Evolutionary conservation across 1,284 basidiomycete genomes (phyloP), one percentile per base, ranked within the genome.

Genomic region (Ceratobasidium sp.): DNA sequence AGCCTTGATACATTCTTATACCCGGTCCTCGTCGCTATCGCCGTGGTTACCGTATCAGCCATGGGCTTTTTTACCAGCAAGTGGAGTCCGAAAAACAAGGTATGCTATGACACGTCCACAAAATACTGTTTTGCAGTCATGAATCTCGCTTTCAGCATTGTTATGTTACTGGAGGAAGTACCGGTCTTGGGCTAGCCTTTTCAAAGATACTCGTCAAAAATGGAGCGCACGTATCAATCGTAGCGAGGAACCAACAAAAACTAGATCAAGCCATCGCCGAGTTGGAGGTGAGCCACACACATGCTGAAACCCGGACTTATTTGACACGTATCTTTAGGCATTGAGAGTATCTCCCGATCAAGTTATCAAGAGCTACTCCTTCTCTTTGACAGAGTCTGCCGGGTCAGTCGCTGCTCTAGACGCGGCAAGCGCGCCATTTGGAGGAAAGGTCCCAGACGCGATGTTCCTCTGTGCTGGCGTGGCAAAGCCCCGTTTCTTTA

Each of bases 221-320:
- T 64, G 93, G 93, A 1, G 91, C 92, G 0, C 82, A 92, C 76
- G 88, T 96, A 2, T 90, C 90, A 1, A 90, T 96, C 71, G 89
- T 94, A 35, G 92, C 92, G 47, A 82, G 92, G 29, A 85, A 88
- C 73, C 80, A 86, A 72, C 78, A 80, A 50, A 88, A 86, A 71
- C 80, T 93, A 31, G 78, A 84, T 58, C 79, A 77, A 17, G 92
- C 91, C 0, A 73, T 90, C 12, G 78, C 78, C 25, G 79, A 84
- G 70, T 76, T 95, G 29, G 87, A 93, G 83, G 91, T 89, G 56
- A 35, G 45, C 52, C 38, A 13, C 69, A 15, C 50, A 13, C 2
- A 20, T 1, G 29, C 15, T 54, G 69, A 29, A 25, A 52, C 32
- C 2, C 54, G 20, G 31, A 27, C n/a, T 49, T 15, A 8, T 17